Base-by-base conservation (phyloP, 2,329 filamentous ascomycete genomes). In the Aspergillus felis region DNA sequence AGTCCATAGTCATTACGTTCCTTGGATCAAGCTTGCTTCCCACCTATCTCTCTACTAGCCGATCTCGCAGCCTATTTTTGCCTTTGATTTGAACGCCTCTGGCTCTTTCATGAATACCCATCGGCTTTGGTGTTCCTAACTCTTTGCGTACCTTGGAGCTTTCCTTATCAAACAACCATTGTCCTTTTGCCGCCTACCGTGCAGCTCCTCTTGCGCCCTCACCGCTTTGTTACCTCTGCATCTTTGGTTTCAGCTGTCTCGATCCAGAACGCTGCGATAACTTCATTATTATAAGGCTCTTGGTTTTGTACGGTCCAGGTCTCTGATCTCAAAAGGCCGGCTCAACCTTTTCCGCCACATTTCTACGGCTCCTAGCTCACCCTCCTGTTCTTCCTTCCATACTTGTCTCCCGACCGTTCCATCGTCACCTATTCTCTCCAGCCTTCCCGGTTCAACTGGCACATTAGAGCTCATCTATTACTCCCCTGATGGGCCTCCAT, bases 401-500 rank as follows among this genome's bases (percentile, higher is more conserved):
- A 50, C 48, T 61, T 54, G 51, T 58, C 56, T 55, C 52, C 58
- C 60, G 54, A 55, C 48, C 54, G 50, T 57, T 67, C 59, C 47
- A 50, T 55, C 53, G 41, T 29, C 38, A 12, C 22, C 54, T 63
- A 51, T 32, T 51, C 51, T 50, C 64, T 56, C 60, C 55, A 56
- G 49, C 32, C 58, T 60, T 54, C 50, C 60, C 58, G 55, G 55
- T 47, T 17, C 6, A 47, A 47, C 50, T 44, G 32, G 41, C 50
- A 54, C 46, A n/a, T 41, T 44, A 14, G 50, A 44, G 57, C 41
- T 61, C 53, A 55, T 56, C 55, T 53, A 60, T 48, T 55, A 25
- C 56, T 66, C 66, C 66, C 65, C 70, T 70, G 66, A 74, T 75
- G 73, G 69, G 71, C 69, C 58, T 69, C 66, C 57, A 57, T 64